Percentiles rank a stretch among this genome's conserved stretches.
Evolutionary conservation across 768 basidiomycete genomes (phyloP).

Genomic region (Leccinellum albellum): DNA sequence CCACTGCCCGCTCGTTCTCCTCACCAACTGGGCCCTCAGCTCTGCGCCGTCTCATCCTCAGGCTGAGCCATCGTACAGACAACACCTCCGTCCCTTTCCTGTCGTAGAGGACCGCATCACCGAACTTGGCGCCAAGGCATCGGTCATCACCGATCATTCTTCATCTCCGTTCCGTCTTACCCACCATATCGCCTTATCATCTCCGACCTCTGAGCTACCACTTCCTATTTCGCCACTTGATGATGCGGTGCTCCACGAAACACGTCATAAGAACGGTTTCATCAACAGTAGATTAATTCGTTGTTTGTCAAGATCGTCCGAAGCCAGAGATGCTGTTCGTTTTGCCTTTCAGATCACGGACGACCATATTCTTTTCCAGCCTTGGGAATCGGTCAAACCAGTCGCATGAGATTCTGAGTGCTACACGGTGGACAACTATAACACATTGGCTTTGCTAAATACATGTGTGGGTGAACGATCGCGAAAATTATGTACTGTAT

Average conservation of each 20-base stretch:
- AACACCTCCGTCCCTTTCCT: constrained; percentile 50
- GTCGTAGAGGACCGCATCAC: constrained; percentile 15
- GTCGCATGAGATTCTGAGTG: not conserved
- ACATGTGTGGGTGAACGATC: not conserved
- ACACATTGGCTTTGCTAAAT: constrained; percentile 3
- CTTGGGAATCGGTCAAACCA: not conserved
- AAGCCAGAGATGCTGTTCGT: constrained; percentile 10
- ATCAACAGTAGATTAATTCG: constrained; percentile 17
- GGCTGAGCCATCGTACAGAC: constrained; percentile 37
- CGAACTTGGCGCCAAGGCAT: constrained; percentile 13
- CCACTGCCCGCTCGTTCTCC: constrained; percentile 47
- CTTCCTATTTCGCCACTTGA: constrained; percentile 12
- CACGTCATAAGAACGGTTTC: constrained; percentile 18
- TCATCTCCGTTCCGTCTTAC: constrained; percentile 32
- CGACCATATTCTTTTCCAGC: constrained; percentile 13
- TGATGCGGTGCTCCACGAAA: constrained; percentile 15
- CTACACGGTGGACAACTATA: not conserved
- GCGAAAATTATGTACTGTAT: constrained; percentile 9
- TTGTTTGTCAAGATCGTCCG: constrained; percentile 30
- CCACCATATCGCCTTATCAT: constrained; percentile 39
- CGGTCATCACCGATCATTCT: constrained; percentile 8
- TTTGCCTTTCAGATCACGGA: constrained; percentile 26
- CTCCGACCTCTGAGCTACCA: constrained; percentile 12
- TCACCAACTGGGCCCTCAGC: constrained; percentile 63
- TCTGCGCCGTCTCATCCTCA: constrained; percentile 15